These are phyloP conservation scores for Gamarada debralockiae DNA, from an alignment of 495 filamentous ascomycete species.

Conservation along the genomic window DNA sequence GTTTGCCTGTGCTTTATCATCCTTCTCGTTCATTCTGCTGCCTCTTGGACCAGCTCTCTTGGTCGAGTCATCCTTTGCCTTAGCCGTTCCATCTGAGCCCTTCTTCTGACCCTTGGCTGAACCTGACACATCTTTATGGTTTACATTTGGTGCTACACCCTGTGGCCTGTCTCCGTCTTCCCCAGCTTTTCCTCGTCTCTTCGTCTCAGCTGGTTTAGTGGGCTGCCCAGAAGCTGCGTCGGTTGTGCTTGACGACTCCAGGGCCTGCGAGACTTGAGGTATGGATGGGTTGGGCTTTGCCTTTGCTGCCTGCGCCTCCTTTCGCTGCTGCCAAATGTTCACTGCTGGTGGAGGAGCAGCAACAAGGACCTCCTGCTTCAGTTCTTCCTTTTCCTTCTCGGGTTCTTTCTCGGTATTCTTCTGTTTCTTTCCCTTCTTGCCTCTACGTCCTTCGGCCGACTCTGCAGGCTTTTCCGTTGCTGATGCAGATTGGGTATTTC, in stretches of 20 bases:
- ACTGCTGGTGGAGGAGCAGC: slow-evolving; percentile 78
- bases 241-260: background rate
- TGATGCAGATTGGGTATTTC: slow-evolving; percentile 55
- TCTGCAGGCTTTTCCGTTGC: slow-evolving; percentile 27
- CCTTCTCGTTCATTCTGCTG: slow-evolving; percentile 44
- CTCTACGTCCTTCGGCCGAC: slow-evolving; percentile 38
- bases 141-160: slow-evolving; percentile 14
- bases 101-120: slow-evolving; percentile 47
- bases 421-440: slow-evolving; percentile 42
- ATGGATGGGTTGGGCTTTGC: slow-evolving; percentile 44
- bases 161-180: slow-evolving; percentile 23
- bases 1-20: slow-evolving; percentile 35
- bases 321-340: slow-evolving; percentile 80
- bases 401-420: slow-evolving; percentile 25
- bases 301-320: slow-evolving; percentile 62
- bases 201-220: slow-evolving; percentile 16
- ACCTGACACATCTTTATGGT: slow-evolving; percentile 3
- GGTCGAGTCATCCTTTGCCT: slow-evolving; percentile 30
- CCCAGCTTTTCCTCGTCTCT: slow-evolving; percentile 28
- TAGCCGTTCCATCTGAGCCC: slow-evolving; percentile 45
- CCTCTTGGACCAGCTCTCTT: slow-evolving; percentile 43
- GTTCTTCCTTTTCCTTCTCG: slow-evolving; percentile 36
- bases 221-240: background rate
- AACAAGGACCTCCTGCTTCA: slow-evolving; percentile 60
- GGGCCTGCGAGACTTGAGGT: slow-evolving; percentile 3